phyloP scores from a whole-genome alignment of 179 eudicot genomes.

The Silene coronaria region DNA sequence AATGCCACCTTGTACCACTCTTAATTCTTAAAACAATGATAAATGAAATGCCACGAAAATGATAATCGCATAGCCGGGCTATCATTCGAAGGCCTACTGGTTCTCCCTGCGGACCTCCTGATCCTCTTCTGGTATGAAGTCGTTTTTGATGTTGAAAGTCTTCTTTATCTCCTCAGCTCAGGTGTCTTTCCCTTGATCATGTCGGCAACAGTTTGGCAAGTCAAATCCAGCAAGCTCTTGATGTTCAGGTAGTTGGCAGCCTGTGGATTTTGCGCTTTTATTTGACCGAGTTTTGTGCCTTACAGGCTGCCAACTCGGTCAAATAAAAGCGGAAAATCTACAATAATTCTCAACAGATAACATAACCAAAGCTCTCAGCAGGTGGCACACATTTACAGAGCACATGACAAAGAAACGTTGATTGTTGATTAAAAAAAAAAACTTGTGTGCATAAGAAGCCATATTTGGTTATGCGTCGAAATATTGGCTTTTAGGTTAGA shows the following conservation, averaged over 20 bases:
- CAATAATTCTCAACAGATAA: background rate
- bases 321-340: background rate
- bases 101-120: slow-evolving; percentile 39
- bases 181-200: slow-evolving; percentile 48
- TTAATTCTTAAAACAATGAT: background rate
- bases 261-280: slow-evolving; percentile 7
- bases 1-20: slow-evolving; percentile 17
- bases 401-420: background rate
- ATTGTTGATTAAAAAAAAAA: background rate
- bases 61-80: slow-evolving; percentile 5
- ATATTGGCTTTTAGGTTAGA: no score
- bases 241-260: slow-evolving; percentile 46
- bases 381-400: background rate
- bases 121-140: slow-evolving; percentile 41
- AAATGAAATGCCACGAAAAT: background rate
- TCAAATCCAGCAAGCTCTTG: slow-evolving; percentile 40
- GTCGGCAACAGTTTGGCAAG: slow-evolving; percentile 45
- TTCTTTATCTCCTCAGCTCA: slow-evolving; percentile 43
- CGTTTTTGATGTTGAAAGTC: slow-evolving; percentile 44
- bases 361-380: background rate
- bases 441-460: background rate
- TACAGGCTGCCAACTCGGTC: background rate
- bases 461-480: background rate
- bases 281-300: background rate
- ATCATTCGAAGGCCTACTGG: slow-evolving; percentile 40